Conservation (phyloP, 306 rosid genomes). For the Malus domestica region ASM211411v1 NC_041796.1:271001-271500, state of each 20-base stretch:
- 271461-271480: background rate
- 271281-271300: background rate
- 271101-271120: background rate
- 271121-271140: too few species aligned
- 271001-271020: background rate
- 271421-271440: background rate
- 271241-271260: background rate
- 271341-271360: background rate
- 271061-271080: background rate
- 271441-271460: background rate
- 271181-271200: background rate
- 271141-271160: background rate
- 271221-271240: background rate
- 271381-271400: background rate
- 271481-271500: conserved; percentile 80
- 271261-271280: background rate
- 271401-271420: background rate
- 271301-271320: background rate
- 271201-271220: background rate
- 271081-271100: background rate
- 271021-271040: background rate
- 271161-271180: background rate
- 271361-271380: background rate
- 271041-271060: background rate
- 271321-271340: background rate